Evolutionary conservation across 495 filamentous ascomycete species (phyloP).

Genomic region (Lasiosphaeria ovina): DNA sequence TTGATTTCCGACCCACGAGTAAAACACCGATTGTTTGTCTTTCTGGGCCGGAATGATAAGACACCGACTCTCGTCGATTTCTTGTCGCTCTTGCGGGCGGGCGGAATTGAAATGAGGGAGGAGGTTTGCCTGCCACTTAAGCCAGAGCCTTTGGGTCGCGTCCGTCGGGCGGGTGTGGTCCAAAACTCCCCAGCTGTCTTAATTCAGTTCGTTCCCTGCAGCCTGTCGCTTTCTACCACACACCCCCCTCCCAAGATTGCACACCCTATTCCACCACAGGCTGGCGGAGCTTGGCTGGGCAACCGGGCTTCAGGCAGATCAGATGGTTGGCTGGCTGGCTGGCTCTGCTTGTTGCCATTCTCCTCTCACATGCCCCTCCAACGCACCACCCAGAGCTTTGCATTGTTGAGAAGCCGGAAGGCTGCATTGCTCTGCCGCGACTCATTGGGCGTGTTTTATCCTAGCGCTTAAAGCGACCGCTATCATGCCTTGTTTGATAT

Average conservation of each 20-base stretch:
- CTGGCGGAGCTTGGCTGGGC: too few species aligned
- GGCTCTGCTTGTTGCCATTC: neutral
- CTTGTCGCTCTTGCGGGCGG: too few species aligned
- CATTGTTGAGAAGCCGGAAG: neutral
- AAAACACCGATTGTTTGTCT: neutral
- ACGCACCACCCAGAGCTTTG: neutral
- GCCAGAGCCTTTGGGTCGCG: too few species aligned
- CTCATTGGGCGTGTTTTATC: slow-evolving; percentile 5
- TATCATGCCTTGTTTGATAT: slow-evolving; percentile 2
- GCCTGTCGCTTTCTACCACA: neutral
- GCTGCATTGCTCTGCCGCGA: slow-evolving; percentile 20
- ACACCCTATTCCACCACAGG: neutral
- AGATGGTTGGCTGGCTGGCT: neutral
- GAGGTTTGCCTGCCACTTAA: too few species aligned
- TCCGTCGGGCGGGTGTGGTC: too few species aligned
- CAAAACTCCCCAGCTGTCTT: too few species aligned
- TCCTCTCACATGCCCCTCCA: neutral
- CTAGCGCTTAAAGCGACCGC: neutral
- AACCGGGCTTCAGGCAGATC: neutral
- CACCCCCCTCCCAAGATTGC: neutral
- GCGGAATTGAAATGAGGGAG: too few species aligned
- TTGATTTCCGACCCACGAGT: neutral
- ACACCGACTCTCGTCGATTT: too few species aligned
- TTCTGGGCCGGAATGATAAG: too few species aligned
- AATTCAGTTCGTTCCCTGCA: neutral